These are phyloP conservation scores for Ogataea trehalophila DNA, from an alignment of 805 yeast genomes.

Conservation along the genomic window DNA sequence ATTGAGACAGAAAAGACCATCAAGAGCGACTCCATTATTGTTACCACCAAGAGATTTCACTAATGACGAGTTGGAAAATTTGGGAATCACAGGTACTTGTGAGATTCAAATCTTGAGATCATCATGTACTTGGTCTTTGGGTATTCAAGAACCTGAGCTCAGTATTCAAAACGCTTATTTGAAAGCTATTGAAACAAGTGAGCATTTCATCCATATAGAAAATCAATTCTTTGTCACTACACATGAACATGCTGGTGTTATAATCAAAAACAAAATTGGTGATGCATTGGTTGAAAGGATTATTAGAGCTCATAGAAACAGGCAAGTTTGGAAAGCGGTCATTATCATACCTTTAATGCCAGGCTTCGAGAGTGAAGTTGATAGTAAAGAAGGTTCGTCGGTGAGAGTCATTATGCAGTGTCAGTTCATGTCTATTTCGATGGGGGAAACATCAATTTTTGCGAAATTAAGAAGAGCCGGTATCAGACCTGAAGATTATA, in stretches of 20 bases:
- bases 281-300: slow-evolving; percentile 98
- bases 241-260: slow-evolving; percentile 79
- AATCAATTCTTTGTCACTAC: slow-evolving; percentile 93
- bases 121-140: slow-evolving; percentile 90
- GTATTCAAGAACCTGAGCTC: slow-evolving; percentile 76
- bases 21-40: slow-evolving; percentile 85
- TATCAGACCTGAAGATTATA: slow-evolving; percentile 84
- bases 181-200: slow-evolving; percentile 84
- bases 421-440: slow-evolving; percentile 87
- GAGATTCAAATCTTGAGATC: slow-evolving; percentile 89
- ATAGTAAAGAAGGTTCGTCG: slow-evolving; percentile 89
- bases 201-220: slow-evolving; percentile 90
- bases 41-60: slow-evolving; percentile 90
- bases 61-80: slow-evolving; percentile 56
- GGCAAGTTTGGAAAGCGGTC: slow-evolving; percentile 81
- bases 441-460: slow-evolving; percentile 85
- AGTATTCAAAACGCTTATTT: slow-evolving; percentile 92
- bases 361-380: slow-evolving; percentile 92
- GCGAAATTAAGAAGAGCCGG: slow-evolving; percentile 74
- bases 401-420: slow-evolving; percentile 95
- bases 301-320: slow-evolving; percentile 75
- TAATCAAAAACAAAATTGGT: slow-evolving; percentile 83
- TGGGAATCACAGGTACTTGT: slow-evolving; percentile 76
- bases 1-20: slow-evolving; percentile 88
- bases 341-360: slow-evolving; percentile 96